phyloP scores from a whole-genome alignment of 176 grass and related monocot species.

The Oryza meridionalis region DNA sequence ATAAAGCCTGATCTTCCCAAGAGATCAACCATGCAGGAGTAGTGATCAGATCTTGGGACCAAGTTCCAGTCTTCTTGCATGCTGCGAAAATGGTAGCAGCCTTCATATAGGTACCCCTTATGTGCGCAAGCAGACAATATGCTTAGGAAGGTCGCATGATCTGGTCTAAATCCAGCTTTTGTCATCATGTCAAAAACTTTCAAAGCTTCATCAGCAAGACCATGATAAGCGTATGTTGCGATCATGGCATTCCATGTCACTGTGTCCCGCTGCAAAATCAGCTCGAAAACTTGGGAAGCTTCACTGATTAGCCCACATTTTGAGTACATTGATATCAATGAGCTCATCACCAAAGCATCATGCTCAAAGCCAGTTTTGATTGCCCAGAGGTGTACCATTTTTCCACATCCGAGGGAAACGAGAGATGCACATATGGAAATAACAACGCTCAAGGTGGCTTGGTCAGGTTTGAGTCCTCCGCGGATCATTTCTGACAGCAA shows the following conservation, averaged over 20 bases:
- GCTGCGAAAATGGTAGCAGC: conserved; percentile 58
- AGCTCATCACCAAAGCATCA: conserved; percentile 76
- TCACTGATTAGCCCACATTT: conserved; percentile 68
- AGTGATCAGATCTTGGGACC: conserved; percentile 70
- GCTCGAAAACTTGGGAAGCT: conserved; percentile 57
- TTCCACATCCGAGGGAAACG: conserved; percentile 64
- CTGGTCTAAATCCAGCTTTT: conserved; percentile 52
- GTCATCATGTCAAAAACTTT: conserved; percentile 61
- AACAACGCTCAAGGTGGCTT: conserved; percentile 54
- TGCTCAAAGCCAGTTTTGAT: conserved; percentile 68
- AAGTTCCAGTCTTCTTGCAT: conserved; percentile 75
- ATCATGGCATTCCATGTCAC: conserved; percentile 89
- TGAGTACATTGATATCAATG: conserved; percentile 76
- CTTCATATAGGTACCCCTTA: conserved; percentile 74
- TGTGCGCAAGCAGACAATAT: conserved; percentile 72
- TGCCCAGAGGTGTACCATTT: conserved; percentile 62
- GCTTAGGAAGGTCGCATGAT: conserved; percentile 72
- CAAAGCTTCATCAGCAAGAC: conserved; percentile 65
- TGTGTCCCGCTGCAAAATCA: conserved; percentile 56
- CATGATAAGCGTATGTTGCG: conserved; percentile 74
- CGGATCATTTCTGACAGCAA: conserved; percentile 60
- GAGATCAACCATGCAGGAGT: conserved; percentile 85
- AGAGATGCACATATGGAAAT: conserved; percentile 73
- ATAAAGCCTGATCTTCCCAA: conserved; percentile 69
- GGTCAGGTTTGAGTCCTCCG: conserved; percentile 69